Conservation (phyloP, 345 rosid genomes). For the Angophora floribunda region DNA sequence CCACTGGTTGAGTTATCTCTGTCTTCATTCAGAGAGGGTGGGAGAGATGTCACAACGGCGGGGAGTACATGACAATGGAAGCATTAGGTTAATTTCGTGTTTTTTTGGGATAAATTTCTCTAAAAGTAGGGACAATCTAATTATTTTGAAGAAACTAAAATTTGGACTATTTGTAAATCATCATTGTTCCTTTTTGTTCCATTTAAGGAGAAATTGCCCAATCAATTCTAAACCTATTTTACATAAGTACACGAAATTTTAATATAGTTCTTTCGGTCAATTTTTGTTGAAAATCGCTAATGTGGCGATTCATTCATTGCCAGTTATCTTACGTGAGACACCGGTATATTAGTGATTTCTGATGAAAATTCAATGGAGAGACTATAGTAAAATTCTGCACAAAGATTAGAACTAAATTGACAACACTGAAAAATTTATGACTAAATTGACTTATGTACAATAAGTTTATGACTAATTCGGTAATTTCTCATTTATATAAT, state of each 20-base stretch:
- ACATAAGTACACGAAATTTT: not conserved
- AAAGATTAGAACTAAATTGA: no score
- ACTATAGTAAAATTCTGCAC: not conserved
- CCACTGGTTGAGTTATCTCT: not conserved
- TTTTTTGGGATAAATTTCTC: not conserved
- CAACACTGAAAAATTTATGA: not conserved
- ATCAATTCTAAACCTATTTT: not conserved
- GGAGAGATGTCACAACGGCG: not conserved
- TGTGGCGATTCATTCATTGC: not conserved
- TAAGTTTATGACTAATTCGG: not conserved
- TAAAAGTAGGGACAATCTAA: not conserved
- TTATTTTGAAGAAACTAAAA: not conserved
- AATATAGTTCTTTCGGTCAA: not conserved
- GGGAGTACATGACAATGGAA: not conserved
- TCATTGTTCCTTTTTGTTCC: not conserved
- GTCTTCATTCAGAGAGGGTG: not conserved
- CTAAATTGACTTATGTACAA: not conserved
- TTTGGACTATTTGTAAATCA: not conserved
- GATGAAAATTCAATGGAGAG: accelerated
- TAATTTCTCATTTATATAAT: not conserved
- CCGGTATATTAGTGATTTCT: accelerated
- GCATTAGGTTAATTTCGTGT: not conserved
- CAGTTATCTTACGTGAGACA: not conserved
- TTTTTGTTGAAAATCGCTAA: not conserved
- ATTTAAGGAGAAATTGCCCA: not conserved